Evolutionary conservation across 192 early-diverging fungal species (phyloP).

Genomic region (Phycomyces blakesleeanus): DNA sequence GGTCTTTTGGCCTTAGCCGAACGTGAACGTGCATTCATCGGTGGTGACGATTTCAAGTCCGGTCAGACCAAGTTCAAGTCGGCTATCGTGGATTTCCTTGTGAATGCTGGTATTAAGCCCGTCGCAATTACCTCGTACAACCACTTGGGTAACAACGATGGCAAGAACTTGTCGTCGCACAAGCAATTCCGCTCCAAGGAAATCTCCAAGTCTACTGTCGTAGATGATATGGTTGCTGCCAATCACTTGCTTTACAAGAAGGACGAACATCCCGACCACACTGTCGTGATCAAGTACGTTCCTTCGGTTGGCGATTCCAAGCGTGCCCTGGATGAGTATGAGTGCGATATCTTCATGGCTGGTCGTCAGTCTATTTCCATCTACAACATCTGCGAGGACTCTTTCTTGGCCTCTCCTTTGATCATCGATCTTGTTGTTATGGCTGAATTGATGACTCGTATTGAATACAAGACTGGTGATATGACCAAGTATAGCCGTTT

Average conservation of each 20-base stretch:
- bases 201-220: slow-evolving; percentile 97
- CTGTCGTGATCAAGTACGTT: slow-evolving; percentile 98
- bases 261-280: slow-evolving; percentile 61
- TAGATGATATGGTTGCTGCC: slow-evolving; percentile 98
- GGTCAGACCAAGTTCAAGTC: slow-evolving; percentile 99
- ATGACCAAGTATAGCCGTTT: slow-evolving; percentile 78
- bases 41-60: slow-evolving; percentile 99
- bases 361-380: slow-evolving; percentile 95
- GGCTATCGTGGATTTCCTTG: slow-evolving; percentile 96
- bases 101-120: slow-evolving; percentile 98
- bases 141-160: slow-evolving; percentile 99
- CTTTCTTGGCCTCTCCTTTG: slow-evolving; percentile 92
- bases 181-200: slow-evolving; percentile 99
- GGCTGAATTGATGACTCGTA: slow-evolving; percentile 96
- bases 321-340: slow-evolving; percentile 98
- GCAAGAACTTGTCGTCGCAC: slow-evolving; percentile 94
- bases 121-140: slow-evolving; percentile 95
- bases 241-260: slow-evolving; percentile 90
- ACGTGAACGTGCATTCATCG: slow-evolving; percentile 85
- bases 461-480: slow-evolving; percentile 79
- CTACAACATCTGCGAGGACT: slow-evolving; percentile 99
- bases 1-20: slow-evolving; percentile 89
- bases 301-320: slow-evolving; percentile 96
- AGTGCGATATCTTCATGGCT: slow-evolving; percentile 98
- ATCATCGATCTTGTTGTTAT: slow-evolving; percentile 96